Base-by-base conservation (phyloP, 2,329 filamentous ascomycete species). In the Pestalotiopsis sp. region DNA sequence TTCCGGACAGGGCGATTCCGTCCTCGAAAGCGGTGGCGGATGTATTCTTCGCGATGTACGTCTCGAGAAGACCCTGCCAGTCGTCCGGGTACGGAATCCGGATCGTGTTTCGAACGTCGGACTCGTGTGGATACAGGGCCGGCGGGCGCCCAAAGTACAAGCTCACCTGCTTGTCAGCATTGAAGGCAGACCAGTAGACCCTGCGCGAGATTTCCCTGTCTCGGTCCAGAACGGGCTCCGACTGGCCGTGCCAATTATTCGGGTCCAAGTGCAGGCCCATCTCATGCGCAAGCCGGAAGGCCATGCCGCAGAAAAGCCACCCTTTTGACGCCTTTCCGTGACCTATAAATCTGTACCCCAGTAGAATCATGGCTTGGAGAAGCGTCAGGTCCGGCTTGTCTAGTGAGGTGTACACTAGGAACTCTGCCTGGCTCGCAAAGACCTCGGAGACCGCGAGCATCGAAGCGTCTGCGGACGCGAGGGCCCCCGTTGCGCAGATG, bases 261-360 rank as follows among this genome's bases (percentile, higher is more conserved):
- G 84, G 84, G 64, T 86, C 84, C 0, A 86, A 78, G 71, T 86
- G 84, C 17, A 86, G 77, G 1, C 84, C 84, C 84, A 86, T 86
- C 71, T 85, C 84, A 64, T 86, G 83, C 0, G 83, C 81, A 14
- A 86, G 77, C 4, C 84, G 80, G 70, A 85, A 86, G 9, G 84
- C 83, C 83, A 86, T 86, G 61, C 84, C 84, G 36, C 83, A 85
- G 65, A 84, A 85, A 1, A 86, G 75, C 84, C 84, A 86, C 13
- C 84, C 84, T 66, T 84, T 86, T 20, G 83, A 85, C 2, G 80
- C 76, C n/a, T 81, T 80, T 0, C 84, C 82, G 25, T 81, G 80
- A 3, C 84, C 84, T 57, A 86, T 85, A 69, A 84, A 83, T 17
- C 81, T 78, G 67, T 86, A 83, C 11, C 83, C 82, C 2, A 86